Conservation (phyloP, 768 basidiomycete genomes). For the Xanthoconium purpureum region DNA sequence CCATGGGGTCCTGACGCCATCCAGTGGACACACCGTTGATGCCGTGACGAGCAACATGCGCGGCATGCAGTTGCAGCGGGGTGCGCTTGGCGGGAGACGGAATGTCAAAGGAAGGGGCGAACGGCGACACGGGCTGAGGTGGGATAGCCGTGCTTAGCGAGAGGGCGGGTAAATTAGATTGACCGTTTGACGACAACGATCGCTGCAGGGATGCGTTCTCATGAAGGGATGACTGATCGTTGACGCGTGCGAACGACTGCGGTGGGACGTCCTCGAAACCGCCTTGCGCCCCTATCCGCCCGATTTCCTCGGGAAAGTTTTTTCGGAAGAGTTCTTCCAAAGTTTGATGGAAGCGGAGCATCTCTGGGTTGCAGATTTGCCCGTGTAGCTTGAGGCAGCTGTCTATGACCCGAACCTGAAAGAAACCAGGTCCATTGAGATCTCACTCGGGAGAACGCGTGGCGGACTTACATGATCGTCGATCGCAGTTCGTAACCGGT, state of each 20-base stretch:
- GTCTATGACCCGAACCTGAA: slow-evolving; percentile 75
- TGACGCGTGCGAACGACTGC: slow-evolving; percentile 41
- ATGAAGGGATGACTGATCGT: slow-evolving; percentile 47
- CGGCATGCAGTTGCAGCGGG: slow-evolving; percentile 75
- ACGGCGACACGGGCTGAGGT: slow-evolving; percentile 44
- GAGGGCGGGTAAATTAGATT: slow-evolving; percentile 42
- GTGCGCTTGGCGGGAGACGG: slow-evolving; percentile 51
- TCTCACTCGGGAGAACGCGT: background rate
- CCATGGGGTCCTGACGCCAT: slow-evolving; percentile 52
- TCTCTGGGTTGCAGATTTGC: slow-evolving; percentile 78
- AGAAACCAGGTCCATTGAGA: background rate
- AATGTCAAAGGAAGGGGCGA: slow-evolving; percentile 21
- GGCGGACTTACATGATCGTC: slow-evolving; percentile 67
- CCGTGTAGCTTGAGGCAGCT: slow-evolving; percentile 82
- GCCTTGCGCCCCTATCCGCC: slow-evolving; percentile 60
- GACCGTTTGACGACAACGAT: slow-evolving; percentile 47
- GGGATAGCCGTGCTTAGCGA: slow-evolving; percentile 48
- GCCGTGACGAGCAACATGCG: slow-evolving; percentile 78
- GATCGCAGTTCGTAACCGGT: slow-evolving; percentile 69
- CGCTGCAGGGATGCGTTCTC: slow-evolving; percentile 46
- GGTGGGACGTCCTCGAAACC: slow-evolving; percentile 45
- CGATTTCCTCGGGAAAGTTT: slow-evolving; percentile 82
- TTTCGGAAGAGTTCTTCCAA: slow-evolving; percentile 82
- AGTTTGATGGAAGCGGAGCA: slow-evolving; percentile 90
- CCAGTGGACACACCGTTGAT: slow-evolving; percentile 80